These are phyloP conservation scores for Wickerhamomyces rabaulensis DNA, from an alignment of 805 yeast genomes.

Conservation along the genomic window DNA sequence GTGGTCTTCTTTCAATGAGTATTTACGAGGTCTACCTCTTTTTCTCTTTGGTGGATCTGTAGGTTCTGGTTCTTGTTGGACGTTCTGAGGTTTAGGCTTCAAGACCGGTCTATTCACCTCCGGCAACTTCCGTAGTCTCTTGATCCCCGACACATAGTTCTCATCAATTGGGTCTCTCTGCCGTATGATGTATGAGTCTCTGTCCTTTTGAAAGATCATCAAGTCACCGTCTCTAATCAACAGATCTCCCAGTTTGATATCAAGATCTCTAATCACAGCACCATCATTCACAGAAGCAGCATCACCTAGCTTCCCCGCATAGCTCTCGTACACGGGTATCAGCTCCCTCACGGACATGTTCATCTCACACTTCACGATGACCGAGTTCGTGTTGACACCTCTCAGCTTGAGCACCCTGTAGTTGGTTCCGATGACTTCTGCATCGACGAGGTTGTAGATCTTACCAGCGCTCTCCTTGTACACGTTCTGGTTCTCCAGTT, in stretches of 20 bases:
- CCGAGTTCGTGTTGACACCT: background rate
- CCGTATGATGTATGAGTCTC: background rate
- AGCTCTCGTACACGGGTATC: background rate
- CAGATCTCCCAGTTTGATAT: background rate
- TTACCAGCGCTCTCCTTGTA: background rate
- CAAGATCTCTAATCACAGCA: background rate
- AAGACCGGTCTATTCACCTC: too few relatives aligned
- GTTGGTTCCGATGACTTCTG: background rate
- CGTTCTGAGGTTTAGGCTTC: too few relatives aligned
- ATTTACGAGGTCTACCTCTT: background rate
- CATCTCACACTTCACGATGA: background rate
- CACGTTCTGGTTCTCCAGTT: background rate
- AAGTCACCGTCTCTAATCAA: background rate
- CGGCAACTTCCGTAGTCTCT: too few relatives aligned
- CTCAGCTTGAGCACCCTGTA: background rate
- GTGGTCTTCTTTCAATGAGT: background rate
- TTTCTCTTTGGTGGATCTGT: background rate
- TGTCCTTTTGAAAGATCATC: background rate
- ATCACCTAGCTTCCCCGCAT: background rate
- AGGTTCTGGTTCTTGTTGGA: background rate
- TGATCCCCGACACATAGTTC: background rate
- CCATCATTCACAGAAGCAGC: background rate
- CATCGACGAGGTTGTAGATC: background rate
- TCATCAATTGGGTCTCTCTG: background rate
- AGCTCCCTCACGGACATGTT: background rate